Conservation (phyloP, 768 basidiomycete species). For the Leccinellum albellum region DNA sequence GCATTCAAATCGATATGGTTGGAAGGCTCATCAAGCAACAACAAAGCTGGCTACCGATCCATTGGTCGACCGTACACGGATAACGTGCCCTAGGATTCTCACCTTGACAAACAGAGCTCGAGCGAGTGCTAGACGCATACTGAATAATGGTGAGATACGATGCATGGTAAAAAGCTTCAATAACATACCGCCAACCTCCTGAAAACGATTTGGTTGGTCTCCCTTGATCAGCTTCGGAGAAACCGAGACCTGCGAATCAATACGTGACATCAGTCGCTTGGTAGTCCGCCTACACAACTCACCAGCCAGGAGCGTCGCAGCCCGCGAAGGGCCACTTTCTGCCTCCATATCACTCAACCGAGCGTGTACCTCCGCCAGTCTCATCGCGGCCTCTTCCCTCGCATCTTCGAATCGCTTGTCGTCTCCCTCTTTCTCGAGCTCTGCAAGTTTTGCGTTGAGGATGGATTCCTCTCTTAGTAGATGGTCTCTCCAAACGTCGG, state of each 20-base stretch:
- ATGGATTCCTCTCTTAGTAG: constrained; percentile 78
- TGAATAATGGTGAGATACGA: constrained; percentile 24
- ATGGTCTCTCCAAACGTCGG: constrained; percentile 98
- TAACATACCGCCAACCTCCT: constrained; percentile 85
- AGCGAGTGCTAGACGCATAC: constrained; percentile 95
- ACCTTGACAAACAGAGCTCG: constrained; percentile 96
- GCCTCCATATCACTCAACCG: constrained; percentile 97
- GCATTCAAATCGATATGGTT: constrained; percentile 98
- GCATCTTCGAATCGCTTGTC: constrained; percentile 81
- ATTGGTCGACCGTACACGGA: constrained; percentile 5
- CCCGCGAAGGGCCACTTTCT: constrained; percentile 92
- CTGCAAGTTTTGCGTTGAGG: constrained; percentile 68
- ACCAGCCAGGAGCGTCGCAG: constrained; percentile 87
- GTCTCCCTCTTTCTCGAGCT: constrained; percentile 70
- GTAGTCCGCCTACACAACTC: constrained; percentile 3
- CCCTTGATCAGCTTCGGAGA: constrained; percentile 83
- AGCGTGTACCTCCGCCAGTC: constrained; percentile 86
- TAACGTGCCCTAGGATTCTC: background rate
- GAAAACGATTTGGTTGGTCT: constrained; percentile 83
- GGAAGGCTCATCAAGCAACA: constrained; percentile 90
- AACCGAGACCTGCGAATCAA: constrained; percentile 69
- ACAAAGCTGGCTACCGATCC: constrained; percentile 55
- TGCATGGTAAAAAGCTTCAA: background rate
- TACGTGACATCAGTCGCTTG: background rate
- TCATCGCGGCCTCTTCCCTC: constrained; percentile 75